Evolutionary conservation across 2,329 filamentous ascomycete species (phyloP).

Genomic region (Colletotrichum falcatum): DNA sequence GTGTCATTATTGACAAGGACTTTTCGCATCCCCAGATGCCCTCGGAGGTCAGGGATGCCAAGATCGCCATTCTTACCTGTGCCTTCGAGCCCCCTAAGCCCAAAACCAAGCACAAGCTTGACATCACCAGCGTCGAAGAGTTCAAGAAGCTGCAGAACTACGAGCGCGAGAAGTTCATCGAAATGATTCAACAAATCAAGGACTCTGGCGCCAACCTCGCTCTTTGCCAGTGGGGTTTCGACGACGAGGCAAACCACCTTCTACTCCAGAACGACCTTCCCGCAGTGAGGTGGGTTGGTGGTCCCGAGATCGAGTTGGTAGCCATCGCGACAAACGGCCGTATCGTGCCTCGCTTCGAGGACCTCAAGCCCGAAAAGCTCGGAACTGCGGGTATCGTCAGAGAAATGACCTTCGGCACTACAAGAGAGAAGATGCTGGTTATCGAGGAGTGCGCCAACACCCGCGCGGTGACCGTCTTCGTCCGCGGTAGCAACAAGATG

Average conservation of each 20-base stretch:
- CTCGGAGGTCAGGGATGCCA: constrained; percentile 92
- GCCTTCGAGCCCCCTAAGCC: constrained; percentile 99
- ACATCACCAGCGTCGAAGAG: constrained; percentile 96
- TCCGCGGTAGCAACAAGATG: constrained; percentile 99
- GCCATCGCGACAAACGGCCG: constrained; percentile 98
- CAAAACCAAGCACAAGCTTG: constrained; percentile 99
- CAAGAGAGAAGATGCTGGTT: constrained; percentile 98
- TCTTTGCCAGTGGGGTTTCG: constrained; percentile 99
- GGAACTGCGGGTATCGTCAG: constrained; percentile 89
- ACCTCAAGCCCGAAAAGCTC: constrained; percentile 90
- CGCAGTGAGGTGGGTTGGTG: constrained; percentile 97
- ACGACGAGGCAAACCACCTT: constrained; percentile 98
- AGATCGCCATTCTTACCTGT: constrained; percentile 97
- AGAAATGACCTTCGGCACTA: constrained; percentile 97
- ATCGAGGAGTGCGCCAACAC: constrained; percentile 99
- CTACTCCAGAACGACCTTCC: constrained; percentile 96
- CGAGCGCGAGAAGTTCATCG: constrained; percentile 94
- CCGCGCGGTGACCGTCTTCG: constrained; percentile 94
- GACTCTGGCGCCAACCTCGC: constrained; percentile 96
- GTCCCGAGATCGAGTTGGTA: constrained; percentile 97
- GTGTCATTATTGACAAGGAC: constrained; percentile 99
- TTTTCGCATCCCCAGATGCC: constrained; percentile 99
- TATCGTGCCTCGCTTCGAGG: constrained; percentile 97
- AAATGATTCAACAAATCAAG: constrained; percentile 99
- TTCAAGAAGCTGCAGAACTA: constrained; percentile 98